Percentiles rank a stretch among this genome's conserved stretches.
phyloP scores from a whole-genome alignment of 148 eudicot species.

The Hydrangea macrophylla region DNA sequence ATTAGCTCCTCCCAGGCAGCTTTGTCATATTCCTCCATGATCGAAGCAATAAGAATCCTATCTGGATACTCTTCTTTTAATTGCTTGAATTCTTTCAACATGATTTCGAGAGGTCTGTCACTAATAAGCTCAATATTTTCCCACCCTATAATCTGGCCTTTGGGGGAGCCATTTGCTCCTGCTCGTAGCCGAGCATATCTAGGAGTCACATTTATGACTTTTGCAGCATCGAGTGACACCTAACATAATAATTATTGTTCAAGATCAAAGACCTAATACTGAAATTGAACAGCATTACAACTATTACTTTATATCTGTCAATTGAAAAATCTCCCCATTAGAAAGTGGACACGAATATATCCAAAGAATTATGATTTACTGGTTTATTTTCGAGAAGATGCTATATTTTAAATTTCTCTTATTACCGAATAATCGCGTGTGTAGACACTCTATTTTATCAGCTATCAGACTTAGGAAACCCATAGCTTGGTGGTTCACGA shows the following conservation, averaged over 20 bases:
- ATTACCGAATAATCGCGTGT: too few species aligned
- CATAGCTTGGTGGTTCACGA: too few species aligned
- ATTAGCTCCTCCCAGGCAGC: constrained; percentile 97
- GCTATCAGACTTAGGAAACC: too few species aligned
- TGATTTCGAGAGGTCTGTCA: constrained; percentile 95
- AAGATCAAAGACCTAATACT: constrained; percentile 7
- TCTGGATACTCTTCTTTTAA: constrained; percentile 96
- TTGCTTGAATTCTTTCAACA: constrained; percentile 87
- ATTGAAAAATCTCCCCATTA: neutral
- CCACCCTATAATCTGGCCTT: constrained; percentile 95
- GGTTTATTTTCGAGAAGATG: too few species aligned
- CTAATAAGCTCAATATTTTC: constrained; percentile 92
- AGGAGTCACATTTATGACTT: constrained; percentile 94
- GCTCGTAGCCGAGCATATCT: constrained; percentile 83
- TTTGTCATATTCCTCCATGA: constrained; percentile 94
- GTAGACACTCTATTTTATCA: too few species aligned
- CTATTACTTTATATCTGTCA: neutral
- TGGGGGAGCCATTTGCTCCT: constrained; percentile 76
- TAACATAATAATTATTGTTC: constrained; percentile 19
- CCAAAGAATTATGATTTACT: neutral
- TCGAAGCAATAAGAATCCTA: constrained; percentile 87
- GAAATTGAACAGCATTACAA: neutral
- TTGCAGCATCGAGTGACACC: constrained; percentile 94
- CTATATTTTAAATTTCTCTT: too few species aligned
- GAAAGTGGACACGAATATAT: neutral